These are phyloP conservation scores for Leptographium radiaticola DNA, from an alignment of 2,329 filamentous ascomycete species.

Conservation along the genomic window DNA sequence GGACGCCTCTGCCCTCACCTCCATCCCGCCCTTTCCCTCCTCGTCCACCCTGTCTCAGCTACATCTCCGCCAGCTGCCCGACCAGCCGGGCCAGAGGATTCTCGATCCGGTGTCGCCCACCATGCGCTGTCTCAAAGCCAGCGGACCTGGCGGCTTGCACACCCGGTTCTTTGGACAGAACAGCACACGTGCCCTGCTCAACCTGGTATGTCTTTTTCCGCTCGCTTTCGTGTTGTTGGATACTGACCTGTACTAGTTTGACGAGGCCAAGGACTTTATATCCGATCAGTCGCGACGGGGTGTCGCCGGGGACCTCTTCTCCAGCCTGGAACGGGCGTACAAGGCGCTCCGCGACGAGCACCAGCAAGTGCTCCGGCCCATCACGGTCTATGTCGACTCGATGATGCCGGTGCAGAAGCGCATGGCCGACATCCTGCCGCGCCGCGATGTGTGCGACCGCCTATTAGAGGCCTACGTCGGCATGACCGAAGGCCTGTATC, in stretches of 20 bases:
- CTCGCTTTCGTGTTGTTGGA: not conserved
- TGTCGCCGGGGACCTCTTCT: constrained; percentile 28
- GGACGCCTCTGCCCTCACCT: constrained; percentile 12
- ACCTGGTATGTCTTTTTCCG: constrained; percentile 28
- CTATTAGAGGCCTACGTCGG: constrained; percentile 35
- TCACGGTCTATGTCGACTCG: constrained; percentile 44
- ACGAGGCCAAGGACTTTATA: constrained; percentile 39
- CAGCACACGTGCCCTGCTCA: constrained; percentile 38
- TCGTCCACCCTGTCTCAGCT: constrained; percentile 13
- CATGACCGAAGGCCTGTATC: constrained; percentile 38
- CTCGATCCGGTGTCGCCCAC: constrained; percentile 21
- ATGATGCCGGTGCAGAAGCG: constrained; percentile 43
- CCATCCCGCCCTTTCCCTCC: constrained; percentile 8
- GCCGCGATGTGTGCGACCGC: constrained; percentile 34
- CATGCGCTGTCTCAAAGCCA: constrained; percentile 36
- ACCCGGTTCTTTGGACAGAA: constrained; percentile 41
- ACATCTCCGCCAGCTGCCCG: constrained; percentile 9
- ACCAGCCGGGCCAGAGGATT: constrained; percentile 1
- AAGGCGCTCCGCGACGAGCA: constrained; percentile 33
- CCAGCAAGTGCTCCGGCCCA: constrained; percentile 32
- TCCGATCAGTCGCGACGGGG: constrained; percentile 26
- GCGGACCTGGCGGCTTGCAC: constrained; percentile 29
- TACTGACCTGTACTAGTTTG: constrained; percentile 26
- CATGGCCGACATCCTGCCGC: constrained; percentile 43
- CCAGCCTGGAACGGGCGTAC: constrained; percentile 33